These are phyloP conservation scores for Pythium pyrilobum DNA, from an alignment of 352 stramenopile species.

Conservation along the genomic window DNA sequence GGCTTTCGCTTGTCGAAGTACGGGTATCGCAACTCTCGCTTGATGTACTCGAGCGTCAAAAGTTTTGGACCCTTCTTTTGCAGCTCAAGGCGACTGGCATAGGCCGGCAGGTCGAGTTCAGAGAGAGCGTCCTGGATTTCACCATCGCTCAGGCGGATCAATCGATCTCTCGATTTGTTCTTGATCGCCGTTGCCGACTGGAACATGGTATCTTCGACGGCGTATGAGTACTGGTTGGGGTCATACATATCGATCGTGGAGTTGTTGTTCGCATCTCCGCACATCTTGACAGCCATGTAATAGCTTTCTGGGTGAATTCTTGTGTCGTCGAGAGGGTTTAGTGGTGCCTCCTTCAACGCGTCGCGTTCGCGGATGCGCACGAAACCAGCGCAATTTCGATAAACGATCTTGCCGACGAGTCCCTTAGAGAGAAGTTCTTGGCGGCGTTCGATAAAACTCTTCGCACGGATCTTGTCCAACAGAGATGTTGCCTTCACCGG, in stretches of 20 bases:
- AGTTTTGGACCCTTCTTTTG: slow-evolving; percentile 89
- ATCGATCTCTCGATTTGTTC: slow-evolving; percentile 17
- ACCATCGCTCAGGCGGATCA: slow-evolving; percentile 35
- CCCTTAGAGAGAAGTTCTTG: slow-evolving; percentile 84
- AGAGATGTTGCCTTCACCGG: slow-evolving; percentile 75
- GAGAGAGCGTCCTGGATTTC: slow-evolving; percentile 86
- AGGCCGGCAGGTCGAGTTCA: slow-evolving; percentile 82
- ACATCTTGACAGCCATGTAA: slow-evolving; percentile 91
- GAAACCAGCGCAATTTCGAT: slow-evolving; percentile 84
- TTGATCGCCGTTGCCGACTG: slow-evolving; percentile 79
- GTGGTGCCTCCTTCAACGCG: slow-evolving; percentile 70
- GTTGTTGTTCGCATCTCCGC: slow-evolving; percentile 88
- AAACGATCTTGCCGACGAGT: slow-evolving; percentile 82
- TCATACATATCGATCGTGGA: slow-evolving; percentile 91
- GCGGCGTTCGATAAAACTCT: slow-evolving; percentile 81
- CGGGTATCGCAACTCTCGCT: slow-evolving; percentile 84
- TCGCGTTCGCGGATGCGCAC: slow-evolving; percentile 85
- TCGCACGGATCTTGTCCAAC: slow-evolving; percentile 79
- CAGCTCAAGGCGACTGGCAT: slow-evolving; percentile 78
- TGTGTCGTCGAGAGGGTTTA: slow-evolving; percentile 86
- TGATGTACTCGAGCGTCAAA: slow-evolving; percentile 85
- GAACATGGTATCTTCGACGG: slow-evolving; percentile 90
- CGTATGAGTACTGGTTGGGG: slow-evolving; percentile 87
- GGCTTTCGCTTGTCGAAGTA: slow-evolving; percentile 87
- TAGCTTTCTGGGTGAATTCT: slow-evolving; percentile 88